These are phyloP conservation scores for Pichia deserticola DNA, from an alignment of 805 yeast species.

Conservation along the genomic window DNA sequence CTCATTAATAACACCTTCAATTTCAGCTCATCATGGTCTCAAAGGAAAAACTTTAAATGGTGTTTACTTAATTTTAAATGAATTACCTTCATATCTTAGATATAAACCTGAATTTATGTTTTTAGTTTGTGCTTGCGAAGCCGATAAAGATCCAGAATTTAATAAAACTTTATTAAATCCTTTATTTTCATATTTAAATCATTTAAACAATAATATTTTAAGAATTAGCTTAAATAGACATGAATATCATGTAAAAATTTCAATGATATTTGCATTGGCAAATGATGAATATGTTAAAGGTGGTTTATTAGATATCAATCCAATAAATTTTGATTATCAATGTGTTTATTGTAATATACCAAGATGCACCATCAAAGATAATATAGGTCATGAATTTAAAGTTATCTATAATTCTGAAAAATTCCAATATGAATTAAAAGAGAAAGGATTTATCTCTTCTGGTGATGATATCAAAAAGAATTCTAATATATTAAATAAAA, in stretches of 20 bases:
- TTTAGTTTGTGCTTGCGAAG: not conserved
- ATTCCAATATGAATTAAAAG: not conserved
- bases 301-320: not conserved
- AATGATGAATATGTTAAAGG: not conserved
- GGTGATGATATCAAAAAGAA: not conserved
- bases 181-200: not conserved
- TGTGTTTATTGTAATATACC: constrained; percentile 4
- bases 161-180: not conserved
- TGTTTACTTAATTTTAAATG: constrained; percentile 2
- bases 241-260: constrained; percentile 5
- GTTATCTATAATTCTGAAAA: not conserved
- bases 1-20: not conserved
- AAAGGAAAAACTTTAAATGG: not conserved
- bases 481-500: not conserved
- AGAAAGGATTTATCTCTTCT: not conserved
- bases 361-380: not conserved
- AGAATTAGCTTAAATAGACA: constrained; percentile 6
- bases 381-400: not conserved
- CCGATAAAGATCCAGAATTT: not conserved
- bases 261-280: not conserved
- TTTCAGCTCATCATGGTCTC: not conserved
- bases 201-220: not conserved
- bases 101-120: constrained; percentile 7
- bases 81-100: constrained; percentile 1
- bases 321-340: not conserved